Percentiles rank a stretch among this genome's conserved stretches.
phyloP scores from a whole-genome alignment of 1,284 basidiomycete species.

The Pyrrhoderma lamaoense region DNA sequence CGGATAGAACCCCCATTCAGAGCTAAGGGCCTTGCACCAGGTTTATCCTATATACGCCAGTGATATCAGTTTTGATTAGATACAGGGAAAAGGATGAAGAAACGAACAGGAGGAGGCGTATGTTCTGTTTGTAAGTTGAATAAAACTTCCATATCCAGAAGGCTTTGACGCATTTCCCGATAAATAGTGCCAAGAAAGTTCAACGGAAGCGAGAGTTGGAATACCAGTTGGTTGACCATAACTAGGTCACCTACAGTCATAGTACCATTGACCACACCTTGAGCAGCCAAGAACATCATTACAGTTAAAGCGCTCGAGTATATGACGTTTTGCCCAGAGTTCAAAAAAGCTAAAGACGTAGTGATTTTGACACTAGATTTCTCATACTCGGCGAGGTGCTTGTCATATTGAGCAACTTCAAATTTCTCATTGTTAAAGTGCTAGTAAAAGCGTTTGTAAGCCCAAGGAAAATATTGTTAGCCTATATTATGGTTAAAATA shows the following conservation, averaged over 20 bases:
- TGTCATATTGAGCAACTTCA: conserved; percentile 90
- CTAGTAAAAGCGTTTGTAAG: conserved; percentile 36
- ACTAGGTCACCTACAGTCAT: conserved; percentile 99
- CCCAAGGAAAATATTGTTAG: neutral
- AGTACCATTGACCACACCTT: conserved; percentile 88
- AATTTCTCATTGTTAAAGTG: conserved; percentile 96
- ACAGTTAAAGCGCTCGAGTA: conserved; percentile 89
- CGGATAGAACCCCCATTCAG: conserved; percentile 82
- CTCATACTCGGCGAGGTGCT: conserved; percentile 83
- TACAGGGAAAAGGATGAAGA: neutral
- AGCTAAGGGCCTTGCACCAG: conserved; percentile 58
- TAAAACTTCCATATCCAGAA: conserved; percentile 95
- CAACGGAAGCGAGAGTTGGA: conserved; percentile 91
- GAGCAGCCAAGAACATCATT: conserved; percentile 96
- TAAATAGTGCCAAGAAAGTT: conserved; percentile 98
- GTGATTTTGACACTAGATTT: conserved; percentile 91
- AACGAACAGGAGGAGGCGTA: conserved; percentile 54
- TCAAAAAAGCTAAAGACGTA: conserved; percentile 87
- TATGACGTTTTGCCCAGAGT: conserved; percentile 95
- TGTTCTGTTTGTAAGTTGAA: conserved; percentile 89
- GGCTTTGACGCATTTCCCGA: conserved; percentile 89
- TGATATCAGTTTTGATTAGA: neutral
- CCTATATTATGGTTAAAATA: conserved; percentile 26
- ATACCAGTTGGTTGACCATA: conserved; percentile 99
- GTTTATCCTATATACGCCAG: conserved; percentile 51